Evolutionary conservation across 345 rosid species (phyloP).

Genomic region (Triadica sebifera): DNA sequence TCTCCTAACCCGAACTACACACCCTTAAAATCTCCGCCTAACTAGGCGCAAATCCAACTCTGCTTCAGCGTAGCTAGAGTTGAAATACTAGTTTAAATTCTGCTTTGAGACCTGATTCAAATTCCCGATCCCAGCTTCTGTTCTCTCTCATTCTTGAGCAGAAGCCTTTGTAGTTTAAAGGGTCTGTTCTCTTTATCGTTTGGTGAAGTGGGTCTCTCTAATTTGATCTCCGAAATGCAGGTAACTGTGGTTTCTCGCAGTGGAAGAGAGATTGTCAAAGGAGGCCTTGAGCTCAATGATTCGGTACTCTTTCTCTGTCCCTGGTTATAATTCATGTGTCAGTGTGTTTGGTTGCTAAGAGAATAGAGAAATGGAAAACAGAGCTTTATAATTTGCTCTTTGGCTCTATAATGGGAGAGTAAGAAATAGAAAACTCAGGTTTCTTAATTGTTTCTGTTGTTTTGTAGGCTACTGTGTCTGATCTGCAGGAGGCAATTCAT

Average conservation of each 20-base stretch:
- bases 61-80: not conserved
- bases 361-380: not conserved
- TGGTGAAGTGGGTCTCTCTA: constrained; percentile 29
- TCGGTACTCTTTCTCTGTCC: constrained; percentile 43
- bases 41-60: constrained; percentile 3
- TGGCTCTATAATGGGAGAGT: too few relatives aligned
- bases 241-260: constrained; percentile 75
- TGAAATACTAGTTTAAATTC: not conserved
- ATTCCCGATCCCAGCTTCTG: not conserved
- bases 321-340: not conserved
- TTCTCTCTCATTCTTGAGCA: not conserved
- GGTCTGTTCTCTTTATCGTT: constrained; percentile 33
- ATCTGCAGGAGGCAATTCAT: constrained; percentile 88
- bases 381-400: not conserved
- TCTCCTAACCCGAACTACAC: constrained; percentile 26
- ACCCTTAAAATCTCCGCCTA: constrained; percentile 11
- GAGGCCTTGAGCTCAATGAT: constrained; percentile 69
- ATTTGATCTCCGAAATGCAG: constrained; percentile 51
- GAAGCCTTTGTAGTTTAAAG: not conserved
- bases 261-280: constrained; percentile 80
- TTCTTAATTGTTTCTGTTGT: constrained; percentile 11
- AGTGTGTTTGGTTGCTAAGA: constrained; percentile 13
- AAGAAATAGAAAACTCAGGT: too few relatives aligned
- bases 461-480: constrained; percentile 82
- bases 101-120: not conserved